Evolutionary conservation across 2,329 filamentous ascomycete genomes (phyloP), one percentile per base, ranked within the genome.

Genomic region (Uncinocarpus reesii): DNA sequence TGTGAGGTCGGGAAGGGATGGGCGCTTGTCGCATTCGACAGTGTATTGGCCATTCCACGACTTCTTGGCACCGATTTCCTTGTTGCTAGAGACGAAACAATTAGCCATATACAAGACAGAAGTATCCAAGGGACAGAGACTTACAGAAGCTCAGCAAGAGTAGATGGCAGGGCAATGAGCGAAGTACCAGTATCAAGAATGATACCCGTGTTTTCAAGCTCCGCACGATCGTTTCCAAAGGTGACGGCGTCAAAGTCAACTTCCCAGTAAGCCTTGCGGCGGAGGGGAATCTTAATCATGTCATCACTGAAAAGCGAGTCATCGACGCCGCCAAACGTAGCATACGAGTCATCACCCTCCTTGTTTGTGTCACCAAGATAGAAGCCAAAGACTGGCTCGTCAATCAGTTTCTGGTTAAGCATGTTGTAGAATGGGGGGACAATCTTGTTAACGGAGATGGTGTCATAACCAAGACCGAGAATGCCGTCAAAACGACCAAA

Each of bases 201-300:
- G 60, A 88, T 86, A 72, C 92, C 93, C 51, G 88, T 95, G 76
- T 86, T 80, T 56, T 96, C 90, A 56, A 96, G 81, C 68, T 95
- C 84, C 53, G 89, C 89, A 57, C 80, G 82, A 63, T 85, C 79
- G 46, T 89, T 78, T 60, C 92, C 93, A 56, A 95, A 87, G 48
- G 84, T 81, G 71, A 98, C 92, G 55, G 87, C 77, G 62, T 96
- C 83, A 53, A 98, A 81, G 62, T 96, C 89, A 48, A 98, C 90
- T 78, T 98, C 92, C 92, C 92, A 98, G 79, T 98, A 98, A 42
- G 92, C 92, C 83, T 96, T 96, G 67, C 92, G 86, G 69, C 92
- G 86, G 59, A 98, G 80, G 48, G 92, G 92, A 58, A 98, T 87
- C 69, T 88, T 93, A 65, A 82, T 86, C 61, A 98, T 78, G 69